Base-by-base conservation (phyloP, 768 basidiomycete species). In the Postia placenta region DNA sequence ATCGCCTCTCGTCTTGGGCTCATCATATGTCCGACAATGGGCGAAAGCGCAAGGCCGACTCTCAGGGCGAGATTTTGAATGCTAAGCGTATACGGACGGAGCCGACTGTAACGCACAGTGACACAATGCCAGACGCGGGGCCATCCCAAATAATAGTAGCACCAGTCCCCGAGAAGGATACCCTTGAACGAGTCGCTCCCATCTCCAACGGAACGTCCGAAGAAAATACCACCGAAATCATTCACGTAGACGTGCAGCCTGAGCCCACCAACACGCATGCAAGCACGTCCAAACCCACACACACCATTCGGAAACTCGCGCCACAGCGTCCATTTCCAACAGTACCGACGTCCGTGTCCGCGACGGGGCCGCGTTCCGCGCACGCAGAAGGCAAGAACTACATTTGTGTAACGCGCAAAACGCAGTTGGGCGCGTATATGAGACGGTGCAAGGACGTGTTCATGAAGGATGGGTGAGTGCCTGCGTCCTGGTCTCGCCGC, bases 301-400 rank as follows among this genome's bases (percentile, higher is more conserved):
- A 60, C 58, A 64, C 63, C 51, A 77, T 85, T 38, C 77, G 75
- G 26, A 90, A 86, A 57, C 79, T 92, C 35, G 76, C 73, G 2
- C 85, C 90, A 11, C 74, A 80, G 6, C 76, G 87, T 30, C 90
- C 89, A 2, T 89, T 81, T 61, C 85, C 89, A 26, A 81, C 81
- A 0, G 85, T 92, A 4, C 76, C 88, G 25, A 65, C 74, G 1
- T 83, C 83, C n/a, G 84, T 81, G 19, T 83, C 83, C 50, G 85
- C 85, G 4, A 87, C 87, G 0, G 89, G 89, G 1, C 88, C 90
- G 22, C 82, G 80, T 27, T 90, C 89, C 5, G 75, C 80, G 27
- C 87, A 87, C 54, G 78, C 72, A 40, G 85, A 90, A 61, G 89
- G 88, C 50, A 91, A 87, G 62, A 90, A 89, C 56, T 70, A 79